Conservation (phyloP, 768 basidiomycete genomes). For the Lyophyllum shimeji region DNA sequence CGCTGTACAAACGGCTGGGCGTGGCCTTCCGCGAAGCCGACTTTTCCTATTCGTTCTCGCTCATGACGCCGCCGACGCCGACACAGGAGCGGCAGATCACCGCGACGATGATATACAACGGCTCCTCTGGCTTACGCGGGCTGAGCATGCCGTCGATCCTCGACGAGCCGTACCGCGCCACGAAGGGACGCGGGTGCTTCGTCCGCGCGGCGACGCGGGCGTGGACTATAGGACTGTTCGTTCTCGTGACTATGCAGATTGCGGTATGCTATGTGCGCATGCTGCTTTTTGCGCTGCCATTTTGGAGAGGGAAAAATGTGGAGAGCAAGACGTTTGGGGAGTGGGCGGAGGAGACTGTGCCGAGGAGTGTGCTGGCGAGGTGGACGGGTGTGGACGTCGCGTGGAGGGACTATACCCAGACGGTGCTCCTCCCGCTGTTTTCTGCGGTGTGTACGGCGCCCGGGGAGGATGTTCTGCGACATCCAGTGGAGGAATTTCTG, state of each 20-base stretch:
- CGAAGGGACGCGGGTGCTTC: constrained; percentile 17
- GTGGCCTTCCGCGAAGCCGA: constrained; percentile 54
- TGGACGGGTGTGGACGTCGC: constrained; percentile 45
- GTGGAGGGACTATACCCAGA: constrained; percentile 53
- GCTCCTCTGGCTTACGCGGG: constrained; percentile 52
- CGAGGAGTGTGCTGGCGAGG: constrained; percentile 38
- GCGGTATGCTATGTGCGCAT: constrained; percentile 47
- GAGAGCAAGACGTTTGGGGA: constrained; percentile 43
- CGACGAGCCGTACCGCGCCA: constrained; percentile 20
- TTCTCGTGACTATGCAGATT: constrained; percentile 41
- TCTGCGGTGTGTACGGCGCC: constrained; percentile 74
- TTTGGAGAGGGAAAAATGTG: constrained; percentile 29
- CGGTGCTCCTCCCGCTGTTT: constrained; percentile 62
- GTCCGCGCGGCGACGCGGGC: constrained; percentile 19
- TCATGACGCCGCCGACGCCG: constrained; percentile 31
- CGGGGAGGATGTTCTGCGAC: constrained; percentile 47
- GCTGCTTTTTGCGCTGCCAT: constrained; percentile 41
- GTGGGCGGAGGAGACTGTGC: constrained; percentile 46
- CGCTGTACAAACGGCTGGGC: constrained; percentile 61
- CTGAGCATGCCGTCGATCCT: constrained; percentile 49
- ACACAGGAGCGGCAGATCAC: constrained; percentile 29
- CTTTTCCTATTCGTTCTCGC: constrained; percentile 75
- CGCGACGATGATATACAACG: constrained; percentile 66
- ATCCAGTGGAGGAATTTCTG: constrained; percentile 66
- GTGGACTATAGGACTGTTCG: constrained; percentile 36